Evolutionary conservation across 2,329 filamentous ascomycete genomes (phyloP).

Genomic region (Diaporthe sp.): DNA sequence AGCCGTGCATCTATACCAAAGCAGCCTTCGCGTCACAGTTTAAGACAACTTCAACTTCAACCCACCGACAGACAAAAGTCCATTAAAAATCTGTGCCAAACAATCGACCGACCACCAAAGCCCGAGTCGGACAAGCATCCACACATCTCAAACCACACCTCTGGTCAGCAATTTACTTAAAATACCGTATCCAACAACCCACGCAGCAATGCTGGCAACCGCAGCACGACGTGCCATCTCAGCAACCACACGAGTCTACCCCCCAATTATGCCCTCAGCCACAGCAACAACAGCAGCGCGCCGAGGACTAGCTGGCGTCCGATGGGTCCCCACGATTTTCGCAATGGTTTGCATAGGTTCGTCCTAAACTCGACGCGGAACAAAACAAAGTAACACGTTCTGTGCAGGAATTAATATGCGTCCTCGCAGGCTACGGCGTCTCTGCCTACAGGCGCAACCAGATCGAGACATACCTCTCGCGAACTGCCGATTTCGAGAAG

Average conservation of each 20-base stretch:
- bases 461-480: conserved; percentile 32
- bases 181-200: not conserved
- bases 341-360: conserved; percentile 42
- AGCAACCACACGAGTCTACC: conserved; percentile 38
- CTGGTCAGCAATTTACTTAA: not conserved
- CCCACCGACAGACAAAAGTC: not conserved
- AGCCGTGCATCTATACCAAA: not conserved
- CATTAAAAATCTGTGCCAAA: not conserved
- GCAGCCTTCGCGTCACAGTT: not conserved
- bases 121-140: not conserved
- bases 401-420: conserved; percentile 40
- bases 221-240: conserved; percentile 37
- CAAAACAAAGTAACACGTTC: conserved; percentile 34
- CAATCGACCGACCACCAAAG: not conserved
- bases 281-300: conserved; percentile 14
- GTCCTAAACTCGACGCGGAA: conserved; percentile 5
- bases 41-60: not conserved
- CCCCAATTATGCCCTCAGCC: conserved; percentile 33
- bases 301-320: conserved; percentile 25
- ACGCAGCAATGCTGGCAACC: conserved; percentile 36
- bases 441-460: conserved; percentile 39
- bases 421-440: conserved; percentile 40
- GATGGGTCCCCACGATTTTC: conserved; percentile 40
- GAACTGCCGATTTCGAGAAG: conserved; percentile 23
- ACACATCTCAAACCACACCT: too few species aligned